These are phyloP conservation scores for Penicillium arizonense DNA, from an alignment of 495 filamentous ascomycete genomes.

Conservation along the genomic window DNA sequence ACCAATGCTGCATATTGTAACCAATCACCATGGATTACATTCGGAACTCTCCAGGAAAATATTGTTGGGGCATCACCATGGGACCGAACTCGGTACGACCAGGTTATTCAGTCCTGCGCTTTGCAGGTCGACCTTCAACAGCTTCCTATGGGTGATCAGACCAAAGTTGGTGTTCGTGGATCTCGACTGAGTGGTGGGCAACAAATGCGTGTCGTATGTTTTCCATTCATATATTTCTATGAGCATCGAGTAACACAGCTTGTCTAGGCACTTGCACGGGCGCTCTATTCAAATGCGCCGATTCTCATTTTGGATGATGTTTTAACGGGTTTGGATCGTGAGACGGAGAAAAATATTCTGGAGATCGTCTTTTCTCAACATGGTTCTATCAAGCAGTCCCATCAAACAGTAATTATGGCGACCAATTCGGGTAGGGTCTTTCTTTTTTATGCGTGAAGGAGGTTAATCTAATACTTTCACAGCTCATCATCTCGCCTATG, in stretches of 20 bases:
- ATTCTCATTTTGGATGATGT: slow-evolving; percentile 54
- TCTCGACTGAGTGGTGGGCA: slow-evolving; percentile 68
- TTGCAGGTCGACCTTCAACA: slow-evolving; percentile 57
- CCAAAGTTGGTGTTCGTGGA: slow-evolving; percentile 62
- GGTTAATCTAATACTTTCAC: background rate
- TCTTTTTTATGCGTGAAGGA: background rate
- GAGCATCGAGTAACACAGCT: background rate
- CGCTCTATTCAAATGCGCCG: slow-evolving; percentile 52
- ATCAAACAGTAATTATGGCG: slow-evolving; percentile 25
- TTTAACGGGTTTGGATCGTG: slow-evolving; percentile 51
- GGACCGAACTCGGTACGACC: slow-evolving; percentile 53
- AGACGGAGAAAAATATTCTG: slow-evolving; percentile 35
- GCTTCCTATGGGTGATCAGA: slow-evolving; percentile 59
- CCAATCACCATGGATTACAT: slow-evolving; percentile 78
- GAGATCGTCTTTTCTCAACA: slow-evolving; percentile 24
- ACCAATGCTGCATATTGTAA: slow-evolving; percentile 67
- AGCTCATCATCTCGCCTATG: slow-evolving; percentile 20
- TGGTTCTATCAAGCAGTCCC: slow-evolving; percentile 20
- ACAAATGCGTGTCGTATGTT: slow-evolving; percentile 51
- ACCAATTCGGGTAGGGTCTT: slow-evolving; percentile 28
- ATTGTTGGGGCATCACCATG: slow-evolving; percentile 67
- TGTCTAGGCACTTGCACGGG: slow-evolving; percentile 43
- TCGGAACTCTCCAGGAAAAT: slow-evolving; percentile 76
- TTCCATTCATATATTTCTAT: background rate
- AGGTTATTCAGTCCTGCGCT: slow-evolving; percentile 56